A percentile compares a stretch with the other conserved stretches of the same genome.
phyloP scores from a whole-genome alignment of 1,284 basidiomycete genomes.

The Ceratobasidium sp. region DNA sequence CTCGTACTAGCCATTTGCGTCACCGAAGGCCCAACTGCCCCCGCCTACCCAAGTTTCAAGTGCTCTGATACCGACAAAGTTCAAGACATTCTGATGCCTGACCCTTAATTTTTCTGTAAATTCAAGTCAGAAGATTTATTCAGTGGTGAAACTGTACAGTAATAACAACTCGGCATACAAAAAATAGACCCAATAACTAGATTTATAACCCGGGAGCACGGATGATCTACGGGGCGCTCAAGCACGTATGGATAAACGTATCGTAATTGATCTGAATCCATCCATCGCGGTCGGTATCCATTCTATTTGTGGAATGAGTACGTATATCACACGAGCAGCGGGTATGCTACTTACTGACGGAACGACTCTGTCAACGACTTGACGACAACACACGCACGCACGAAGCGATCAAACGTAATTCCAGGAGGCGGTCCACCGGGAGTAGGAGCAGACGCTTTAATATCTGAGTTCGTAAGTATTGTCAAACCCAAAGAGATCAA shows the following conservation, averaged over 20 bases:
- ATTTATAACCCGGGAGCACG: background rate
- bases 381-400: conserved; percentile 79
- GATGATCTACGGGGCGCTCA: conserved; percentile 34
- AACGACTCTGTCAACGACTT: conserved; percentile 85
- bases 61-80: background rate
- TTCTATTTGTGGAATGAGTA: conserved; percentile 58
- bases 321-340: background rate
- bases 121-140: background rate
- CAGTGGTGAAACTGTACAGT: conserved; percentile 11
- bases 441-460: conserved; percentile 58
- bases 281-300: conserved; percentile 76
- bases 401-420: conserved; percentile 78
- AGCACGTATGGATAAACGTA: conserved; percentile 68
- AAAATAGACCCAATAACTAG: background rate
- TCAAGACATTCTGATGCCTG: background rate
- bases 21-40: too few relatives aligned
- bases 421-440: conserved; percentile 75
- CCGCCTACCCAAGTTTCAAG: too few relatives aligned
- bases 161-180: conserved; percentile 5
- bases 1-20: too few relatives aligned
- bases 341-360: conserved; percentile 66
- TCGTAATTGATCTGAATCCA: conserved; percentile 83
- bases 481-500: conserved; percentile 20
- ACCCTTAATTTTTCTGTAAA: background rate
- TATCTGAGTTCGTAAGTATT: conserved; percentile 26